A percentile compares a stretch with the other conserved stretches of the same genome.
Conservation (phyloP, 257 asterid species). For the Gentiana straminea region DNA sequence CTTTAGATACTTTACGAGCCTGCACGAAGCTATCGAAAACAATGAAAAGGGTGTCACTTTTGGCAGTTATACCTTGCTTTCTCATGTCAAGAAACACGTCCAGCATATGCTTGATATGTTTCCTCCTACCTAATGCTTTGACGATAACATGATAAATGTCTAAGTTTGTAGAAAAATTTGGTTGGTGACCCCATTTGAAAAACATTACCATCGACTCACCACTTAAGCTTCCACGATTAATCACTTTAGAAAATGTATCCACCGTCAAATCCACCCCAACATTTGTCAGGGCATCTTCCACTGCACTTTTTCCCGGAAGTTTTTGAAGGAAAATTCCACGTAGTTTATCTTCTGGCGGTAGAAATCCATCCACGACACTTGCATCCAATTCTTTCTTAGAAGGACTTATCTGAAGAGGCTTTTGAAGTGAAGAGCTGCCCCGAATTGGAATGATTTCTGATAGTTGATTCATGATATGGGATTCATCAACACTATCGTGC, state of each 20-base stretch:
- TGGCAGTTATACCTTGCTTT: slow-evolving; percentile 28
- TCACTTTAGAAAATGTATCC: slow-evolving; percentile 47
- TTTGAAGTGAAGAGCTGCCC: slow-evolving; percentile 11
- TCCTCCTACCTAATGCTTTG: slow-evolving; percentile 68
- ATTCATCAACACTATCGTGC: slow-evolving; percentile 25
- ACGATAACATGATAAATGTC: slow-evolving; percentile 33
- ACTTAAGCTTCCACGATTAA: slow-evolving; percentile 51
- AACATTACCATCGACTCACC: slow-evolving; percentile 53
- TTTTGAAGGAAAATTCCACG: slow-evolving; percentile 79
- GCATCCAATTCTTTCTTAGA: slow-evolving; percentile 10
- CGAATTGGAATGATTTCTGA: slow-evolving; percentile 44
- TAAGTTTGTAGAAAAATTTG: slow-evolving; percentile 16
- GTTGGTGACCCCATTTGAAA: slow-evolving; percentile 60
- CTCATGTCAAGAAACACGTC: slow-evolving; percentile 42
- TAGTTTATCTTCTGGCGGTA: slow-evolving; percentile 68
- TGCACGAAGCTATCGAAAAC: slow-evolving; percentile 58
- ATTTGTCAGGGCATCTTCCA: slow-evolving; percentile 29
- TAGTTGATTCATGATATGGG: slow-evolving; percentile 45
- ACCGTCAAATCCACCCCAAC: slow-evolving; percentile 41
- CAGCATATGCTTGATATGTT: slow-evolving; percentile 49
- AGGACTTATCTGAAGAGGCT: slow-evolving; percentile 11
- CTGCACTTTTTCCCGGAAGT: slow-evolving; percentile 31
- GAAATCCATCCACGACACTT: slow-evolving; percentile 37
- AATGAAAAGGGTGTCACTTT: slow-evolving; percentile 41
- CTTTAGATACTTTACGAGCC: slow-evolving; percentile 51